A percentile compares a stretch with the other conserved stretches of the same genome.
Conservation (phyloP, 2,329 filamentous ascomycete species). For the Exophiala sp. region DNA sequence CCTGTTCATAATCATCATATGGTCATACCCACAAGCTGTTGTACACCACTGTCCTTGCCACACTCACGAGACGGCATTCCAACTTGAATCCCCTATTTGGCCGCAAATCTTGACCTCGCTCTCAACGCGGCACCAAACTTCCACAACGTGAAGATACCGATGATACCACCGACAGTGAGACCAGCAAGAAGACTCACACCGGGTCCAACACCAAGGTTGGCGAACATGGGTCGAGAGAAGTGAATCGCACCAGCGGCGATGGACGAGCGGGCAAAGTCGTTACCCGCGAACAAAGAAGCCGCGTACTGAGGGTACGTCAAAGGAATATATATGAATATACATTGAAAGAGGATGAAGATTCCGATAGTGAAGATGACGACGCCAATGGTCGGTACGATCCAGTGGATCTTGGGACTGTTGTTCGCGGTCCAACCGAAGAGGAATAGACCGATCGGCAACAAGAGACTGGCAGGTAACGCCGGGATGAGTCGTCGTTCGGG, state of each 20-base stretch:
- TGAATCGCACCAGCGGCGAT: constrained; percentile 36
- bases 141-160: constrained; percentile 36
- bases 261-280: constrained; percentile 34
- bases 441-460: constrained; percentile 57
- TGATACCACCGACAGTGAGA: constrained; percentile 34
- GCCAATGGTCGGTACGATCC: constrained; percentile 41
- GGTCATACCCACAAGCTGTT: too few species aligned
- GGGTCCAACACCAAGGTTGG: constrained; percentile 34
- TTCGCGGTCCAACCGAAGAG: constrained; percentile 41
- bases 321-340: constrained; percentile 41
- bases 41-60: background rate
- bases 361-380: constrained; percentile 38
- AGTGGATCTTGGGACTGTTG: constrained; percentile 32
- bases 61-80: too few species aligned
- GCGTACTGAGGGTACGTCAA: constrained; percentile 39
- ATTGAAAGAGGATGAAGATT: constrained; percentile 43
- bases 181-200: constrained; percentile 38
- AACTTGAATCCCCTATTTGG: constrained; percentile 6
- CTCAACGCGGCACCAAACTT: constrained; percentile 33
- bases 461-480: constrained; percentile 51
- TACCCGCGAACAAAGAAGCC: constrained; percentile 35
- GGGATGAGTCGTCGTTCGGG: constrained; percentile 52
- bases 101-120: constrained; percentile 34
- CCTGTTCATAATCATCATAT: too few species aligned
- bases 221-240: constrained; percentile 35